These are phyloP conservation scores for Cordyceps militaris DNA, from an alignment of 2,329 filamentous ascomycete genomes.

Conservation along the genomic window DNA sequence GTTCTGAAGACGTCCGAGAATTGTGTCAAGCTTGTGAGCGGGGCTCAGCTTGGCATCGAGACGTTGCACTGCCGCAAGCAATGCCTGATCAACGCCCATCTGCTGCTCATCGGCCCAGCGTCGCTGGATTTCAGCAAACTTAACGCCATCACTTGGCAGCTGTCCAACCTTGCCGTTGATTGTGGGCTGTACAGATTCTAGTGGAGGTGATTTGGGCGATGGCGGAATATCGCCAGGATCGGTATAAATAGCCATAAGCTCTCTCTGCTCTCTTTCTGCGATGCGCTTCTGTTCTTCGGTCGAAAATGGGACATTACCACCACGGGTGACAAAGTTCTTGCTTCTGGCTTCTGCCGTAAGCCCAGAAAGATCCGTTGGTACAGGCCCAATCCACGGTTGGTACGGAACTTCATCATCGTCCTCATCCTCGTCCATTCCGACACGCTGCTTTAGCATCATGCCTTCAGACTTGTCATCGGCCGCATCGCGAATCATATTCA, in stretches of 20 bases:
- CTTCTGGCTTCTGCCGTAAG: slow-evolving; percentile 39
- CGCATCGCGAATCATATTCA: slow-evolving; percentile 64
- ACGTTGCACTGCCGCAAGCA: slow-evolving; percentile 37
- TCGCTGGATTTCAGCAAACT: slow-evolving; percentile 41
- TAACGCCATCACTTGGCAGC: slow-evolving; percentile 33
- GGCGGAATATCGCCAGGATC: slow-evolving; percentile 47
- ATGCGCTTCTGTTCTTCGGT: slow-evolving; percentile 52
- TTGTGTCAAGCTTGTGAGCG: slow-evolving; percentile 32
- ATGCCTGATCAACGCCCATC: slow-evolving; percentile 36
- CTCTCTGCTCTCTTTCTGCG: slow-evolving; percentile 48
- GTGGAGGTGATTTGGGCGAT: slow-evolving; percentile 47
- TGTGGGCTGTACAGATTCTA: slow-evolving; percentile 23
- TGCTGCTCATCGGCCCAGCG: slow-evolving; percentile 42
- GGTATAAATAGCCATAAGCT: slow-evolving; percentile 56
- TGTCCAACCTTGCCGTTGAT: slow-evolving; percentile 25
- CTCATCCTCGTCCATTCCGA: slow-evolving; percentile 42
- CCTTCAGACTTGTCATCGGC: slow-evolving; percentile 68
- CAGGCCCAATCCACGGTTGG: slow-evolving; percentile 45
- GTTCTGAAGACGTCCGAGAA: slow-evolving; percentile 29
- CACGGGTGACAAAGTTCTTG: slow-evolving; percentile 47
- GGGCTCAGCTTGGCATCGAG: slow-evolving; percentile 32
- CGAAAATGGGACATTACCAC: slow-evolving; percentile 42
- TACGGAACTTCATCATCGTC: slow-evolving; percentile 52
- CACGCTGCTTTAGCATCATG: slow-evolving; percentile 56
- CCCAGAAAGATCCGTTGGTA: slow-evolving; percentile 38